Percentiles rank a stretch among this genome's conserved stretches.
Conservation (phyloP, 2,329 filamentous ascomycete species). For the Pseudocercospora crystallina region DNA sequence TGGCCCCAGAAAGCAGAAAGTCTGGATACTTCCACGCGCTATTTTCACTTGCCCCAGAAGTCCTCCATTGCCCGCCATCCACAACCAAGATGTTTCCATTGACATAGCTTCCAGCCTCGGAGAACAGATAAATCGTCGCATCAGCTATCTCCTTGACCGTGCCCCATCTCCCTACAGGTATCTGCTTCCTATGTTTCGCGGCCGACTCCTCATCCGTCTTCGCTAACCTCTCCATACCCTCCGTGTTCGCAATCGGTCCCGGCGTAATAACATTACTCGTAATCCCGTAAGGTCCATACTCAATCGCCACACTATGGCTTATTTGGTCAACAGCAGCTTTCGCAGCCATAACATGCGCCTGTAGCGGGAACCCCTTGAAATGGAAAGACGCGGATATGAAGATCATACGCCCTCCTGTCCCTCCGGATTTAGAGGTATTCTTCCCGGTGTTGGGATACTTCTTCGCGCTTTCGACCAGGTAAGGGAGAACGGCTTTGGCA, state of each 20-base stretch:
- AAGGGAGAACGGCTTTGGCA: conserved; percentile 82
- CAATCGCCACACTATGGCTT: conserved; percentile 74
- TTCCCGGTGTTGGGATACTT: conserved; percentile 62
- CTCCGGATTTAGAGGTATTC: conserved; percentile 9
- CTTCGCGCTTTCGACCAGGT: conserved; percentile 72
- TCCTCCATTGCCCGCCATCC: conserved; percentile 55
- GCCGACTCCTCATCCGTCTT: conserved; percentile 33
- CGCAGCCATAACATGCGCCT: conserved; percentile 85
- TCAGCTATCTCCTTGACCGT: conserved; percentile 86
- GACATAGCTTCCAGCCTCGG: conserved; percentile 80
- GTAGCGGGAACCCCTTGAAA: conserved; percentile 80
- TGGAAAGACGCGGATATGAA: conserved; percentile 91
- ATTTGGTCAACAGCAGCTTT: conserved; percentile 90
- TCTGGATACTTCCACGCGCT: conserved; percentile 56
- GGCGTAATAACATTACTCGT: conserved; percentile 88
- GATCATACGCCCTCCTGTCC: conserved; percentile 77
- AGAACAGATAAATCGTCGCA: conserved; percentile 85
- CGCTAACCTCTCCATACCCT: conserved; percentile 54
- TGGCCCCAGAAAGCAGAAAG: conserved; percentile 55
- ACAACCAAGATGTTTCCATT: conserved; percentile 79
- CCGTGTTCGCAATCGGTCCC: conserved; percentile 81
- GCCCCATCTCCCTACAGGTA: conserved; percentile 77
- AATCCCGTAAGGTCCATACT: conserved; percentile 84
- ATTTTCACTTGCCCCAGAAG: conserved; percentile 35
- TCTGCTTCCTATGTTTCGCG: conserved; percentile 36